A percentile compares a stretch with the other conserved stretches of the same genome.
Conservation (phyloP, 176 grass and related monocot species). For the Hsuehochloa calcarea region DNA sequence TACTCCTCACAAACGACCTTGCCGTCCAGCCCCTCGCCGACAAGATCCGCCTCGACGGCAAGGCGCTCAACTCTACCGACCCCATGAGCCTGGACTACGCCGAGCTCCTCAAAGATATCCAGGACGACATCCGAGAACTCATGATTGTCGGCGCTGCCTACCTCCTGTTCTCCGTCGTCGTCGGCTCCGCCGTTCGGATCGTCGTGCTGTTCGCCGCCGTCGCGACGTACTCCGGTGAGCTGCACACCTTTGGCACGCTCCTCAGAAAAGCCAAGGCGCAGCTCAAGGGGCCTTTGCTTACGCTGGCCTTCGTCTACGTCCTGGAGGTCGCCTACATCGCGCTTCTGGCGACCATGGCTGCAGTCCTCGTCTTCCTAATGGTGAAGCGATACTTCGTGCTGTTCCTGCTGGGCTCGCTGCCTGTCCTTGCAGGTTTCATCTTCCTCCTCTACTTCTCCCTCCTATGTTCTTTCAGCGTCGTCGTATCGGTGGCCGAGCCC, state of each 20-base stretch:
- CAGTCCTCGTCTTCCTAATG: background rate
- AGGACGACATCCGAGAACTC: background rate
- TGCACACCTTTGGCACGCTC: background rate
- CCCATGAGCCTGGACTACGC: background rate
- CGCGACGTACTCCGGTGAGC: background rate
- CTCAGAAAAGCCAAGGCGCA: background rate
- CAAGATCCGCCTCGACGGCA: background rate
- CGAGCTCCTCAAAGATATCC: background rate
- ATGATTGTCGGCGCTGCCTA: background rate
- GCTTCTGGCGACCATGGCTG: background rate
- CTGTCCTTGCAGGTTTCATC: background rate
- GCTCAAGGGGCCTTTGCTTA: slow-evolving; percentile 19
- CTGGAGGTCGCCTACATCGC: background rate
- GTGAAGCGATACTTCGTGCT: background rate
- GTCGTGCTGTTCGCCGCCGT: slow-evolving; percentile 10
- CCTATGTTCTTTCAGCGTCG: background rate
- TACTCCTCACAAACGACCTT: background rate
- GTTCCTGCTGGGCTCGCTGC: background rate
- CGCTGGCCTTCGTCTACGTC: slow-evolving; percentile 17
- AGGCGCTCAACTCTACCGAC: slow-evolving; percentile 5
- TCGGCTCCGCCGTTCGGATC: background rate
- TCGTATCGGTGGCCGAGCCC: slow-evolving; percentile 24
- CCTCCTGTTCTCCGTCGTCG: background rate
- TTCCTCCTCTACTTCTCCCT: background rate
- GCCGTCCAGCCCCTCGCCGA: background rate